Percentiles rank a stretch among this genome's conserved stretches.
Evolutionary conservation across 202 grass and related monocot species (phyloP).

Genomic region (Digitaria exilis): DNA sequence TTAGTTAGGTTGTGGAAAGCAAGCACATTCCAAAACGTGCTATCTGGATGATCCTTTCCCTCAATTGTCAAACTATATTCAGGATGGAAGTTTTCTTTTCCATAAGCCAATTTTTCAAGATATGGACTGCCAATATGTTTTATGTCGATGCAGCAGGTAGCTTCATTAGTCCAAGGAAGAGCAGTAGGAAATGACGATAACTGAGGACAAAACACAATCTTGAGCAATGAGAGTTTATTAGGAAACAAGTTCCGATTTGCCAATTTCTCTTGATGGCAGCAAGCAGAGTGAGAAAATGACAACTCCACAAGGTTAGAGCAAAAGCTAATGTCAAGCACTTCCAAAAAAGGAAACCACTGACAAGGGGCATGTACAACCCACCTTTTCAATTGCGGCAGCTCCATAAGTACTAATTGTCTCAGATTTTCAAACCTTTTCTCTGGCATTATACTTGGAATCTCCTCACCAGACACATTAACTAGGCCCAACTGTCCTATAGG

Average conservation of each 20-base stretch:
- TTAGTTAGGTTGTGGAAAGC: not conserved
- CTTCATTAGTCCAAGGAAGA: not conserved
- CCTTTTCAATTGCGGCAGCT: not conserved
- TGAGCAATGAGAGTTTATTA: rapidly evolving
- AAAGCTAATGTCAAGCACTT: not conserved
- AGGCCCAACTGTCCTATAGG: not conserved
- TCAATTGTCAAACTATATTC: not conserved
- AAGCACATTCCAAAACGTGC: not conserved
- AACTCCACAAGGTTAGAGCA: constrained; percentile 11
- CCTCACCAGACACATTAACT: not conserved
- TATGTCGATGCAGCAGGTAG: rapidly evolving
- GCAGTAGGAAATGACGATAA: not conserved
- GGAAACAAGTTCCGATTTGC: not conserved
- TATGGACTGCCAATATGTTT: rapidly evolving
- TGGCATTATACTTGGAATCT: no score
- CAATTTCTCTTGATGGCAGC: not conserved
- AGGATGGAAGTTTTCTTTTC: not conserved
- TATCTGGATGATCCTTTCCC: not conserved
- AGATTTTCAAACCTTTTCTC: constrained; percentile 12
- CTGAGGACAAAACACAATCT: not conserved
- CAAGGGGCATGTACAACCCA: not conserved
- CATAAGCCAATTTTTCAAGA: not conserved
- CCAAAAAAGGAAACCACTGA: not conserved
- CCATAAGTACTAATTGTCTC: not conserved
- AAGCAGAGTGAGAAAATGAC: not conserved